These are phyloP conservation scores for Phaeotremella skinneri DNA, from an alignment of 768 basidiomycete species.

Conservation along the genomic window DNA sequence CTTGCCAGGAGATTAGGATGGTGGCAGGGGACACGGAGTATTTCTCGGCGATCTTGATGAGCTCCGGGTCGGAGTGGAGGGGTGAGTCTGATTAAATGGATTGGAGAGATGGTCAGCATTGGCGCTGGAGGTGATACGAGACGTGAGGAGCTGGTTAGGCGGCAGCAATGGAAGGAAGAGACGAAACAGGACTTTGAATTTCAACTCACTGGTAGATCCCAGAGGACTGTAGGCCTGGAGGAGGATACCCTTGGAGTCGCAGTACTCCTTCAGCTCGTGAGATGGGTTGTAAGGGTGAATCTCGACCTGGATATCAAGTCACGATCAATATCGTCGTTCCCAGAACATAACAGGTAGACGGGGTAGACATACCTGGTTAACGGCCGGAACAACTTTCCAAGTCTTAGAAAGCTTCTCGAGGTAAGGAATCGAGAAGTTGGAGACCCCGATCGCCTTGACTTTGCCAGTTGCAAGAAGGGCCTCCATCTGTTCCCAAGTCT, in stretches of 20 bases:
- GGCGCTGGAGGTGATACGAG: too few relatives aligned
- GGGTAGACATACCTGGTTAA: slow-evolving; percentile 60
- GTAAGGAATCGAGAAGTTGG: slow-evolving; percentile 69
- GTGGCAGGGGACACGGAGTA: slow-evolving; percentile 41
- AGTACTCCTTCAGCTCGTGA: slow-evolving; percentile 60
- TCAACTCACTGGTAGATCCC: slow-evolving; percentile 47
- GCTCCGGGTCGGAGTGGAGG: slow-evolving; percentile 36
- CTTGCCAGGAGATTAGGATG: slow-evolving; percentile 43
- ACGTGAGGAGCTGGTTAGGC: too few relatives aligned
- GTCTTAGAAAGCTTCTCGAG: slow-evolving; percentile 68
- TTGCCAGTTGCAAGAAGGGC: slow-evolving; percentile 57
- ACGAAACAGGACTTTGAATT: too few relatives aligned
- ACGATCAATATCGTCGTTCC: slow-evolving; percentile 7
- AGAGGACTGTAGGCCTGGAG: slow-evolving; percentile 66
- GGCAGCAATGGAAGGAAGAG: too few relatives aligned
- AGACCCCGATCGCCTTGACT: slow-evolving; percentile 59
- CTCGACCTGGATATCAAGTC: slow-evolving; percentile 54
- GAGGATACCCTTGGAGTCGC: slow-evolving; percentile 61
- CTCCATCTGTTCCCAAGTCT: slow-evolving; percentile 80
- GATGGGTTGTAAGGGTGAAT: slow-evolving; percentile 71
- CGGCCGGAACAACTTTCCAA: slow-evolving; percentile 65
- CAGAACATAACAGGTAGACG: background rate
- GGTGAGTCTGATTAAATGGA: slow-evolving; percentile 41
- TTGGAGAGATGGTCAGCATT: too few relatives aligned
- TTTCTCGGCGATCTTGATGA: slow-evolving; percentile 44